phyloP scores from a whole-genome alignment of 2,329 filamentous ascomycete species.

The Botryotinia calthae region DNA sequence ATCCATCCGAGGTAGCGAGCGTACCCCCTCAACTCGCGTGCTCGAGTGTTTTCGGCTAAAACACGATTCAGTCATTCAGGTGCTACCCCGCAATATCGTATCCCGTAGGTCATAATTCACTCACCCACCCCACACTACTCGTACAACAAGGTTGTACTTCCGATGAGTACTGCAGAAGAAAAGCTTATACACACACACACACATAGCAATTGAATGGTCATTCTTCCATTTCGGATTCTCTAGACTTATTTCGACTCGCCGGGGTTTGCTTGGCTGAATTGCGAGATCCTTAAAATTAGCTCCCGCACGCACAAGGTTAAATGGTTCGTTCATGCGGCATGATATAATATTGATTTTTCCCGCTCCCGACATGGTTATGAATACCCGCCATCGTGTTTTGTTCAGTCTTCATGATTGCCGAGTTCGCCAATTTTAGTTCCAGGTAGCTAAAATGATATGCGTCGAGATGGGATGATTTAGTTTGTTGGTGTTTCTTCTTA shows the following conservation, averaged over 20 bases:
- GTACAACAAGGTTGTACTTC: background rate
- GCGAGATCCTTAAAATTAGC: background rate
- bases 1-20: background rate
- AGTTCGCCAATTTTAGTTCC: background rate
- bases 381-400: background rate
- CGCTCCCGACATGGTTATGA: background rate
- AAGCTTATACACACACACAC: background rate
- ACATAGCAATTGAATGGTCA: slow-evolving; percentile 7
- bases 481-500: background rate
- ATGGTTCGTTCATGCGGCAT: background rate
- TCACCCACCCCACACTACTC: background rate
- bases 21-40: background rate
- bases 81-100: slow-evolving; percentile 7
- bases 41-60: background rate
- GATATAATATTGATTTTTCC: background rate
- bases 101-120: background rate
- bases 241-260: background rate
- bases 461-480: background rate
- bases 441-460: background rate
- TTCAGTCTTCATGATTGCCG: background rate
- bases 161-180: background rate
- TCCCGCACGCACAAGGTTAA: background rate
- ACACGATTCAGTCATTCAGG: background rate
- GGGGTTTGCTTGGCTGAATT: background rate
- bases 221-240: background rate